Evolutionary conservation across 495 filamentous ascomycete species (phyloP).

Genomic region (Penicillium canescens): DNA sequence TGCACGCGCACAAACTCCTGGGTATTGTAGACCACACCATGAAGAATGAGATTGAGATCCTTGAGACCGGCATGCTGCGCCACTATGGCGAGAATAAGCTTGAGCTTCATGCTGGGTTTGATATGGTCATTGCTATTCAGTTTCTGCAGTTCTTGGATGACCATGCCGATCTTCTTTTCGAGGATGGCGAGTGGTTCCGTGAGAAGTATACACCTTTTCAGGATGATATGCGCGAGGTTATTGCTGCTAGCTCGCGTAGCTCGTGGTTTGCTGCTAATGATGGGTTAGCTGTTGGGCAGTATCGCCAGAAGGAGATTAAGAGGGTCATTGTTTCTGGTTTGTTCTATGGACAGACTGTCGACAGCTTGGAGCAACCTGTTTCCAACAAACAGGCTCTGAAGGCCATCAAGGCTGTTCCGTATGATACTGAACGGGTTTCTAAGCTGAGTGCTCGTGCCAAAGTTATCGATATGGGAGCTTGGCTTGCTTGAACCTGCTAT

Average conservation of each 20-base stretch:
- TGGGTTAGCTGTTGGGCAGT: slow-evolving; percentile 14
- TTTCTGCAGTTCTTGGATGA: slow-evolving; percentile 38
- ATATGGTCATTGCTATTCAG: slow-evolving; percentile 35
- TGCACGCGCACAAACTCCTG: slow-evolving; percentile 13
- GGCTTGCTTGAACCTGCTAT: no score
- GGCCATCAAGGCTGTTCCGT: no score
- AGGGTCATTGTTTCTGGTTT: slow-evolving; percentile 1
- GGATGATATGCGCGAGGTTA: slow-evolving; percentile 26
- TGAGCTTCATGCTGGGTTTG: slow-evolving; percentile 27
- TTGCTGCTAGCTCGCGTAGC: slow-evolving; percentile 30
- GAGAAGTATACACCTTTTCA: slow-evolving; percentile 14
- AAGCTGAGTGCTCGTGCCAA: no score
- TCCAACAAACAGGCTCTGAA: background rate
- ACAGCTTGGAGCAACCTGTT: background rate
- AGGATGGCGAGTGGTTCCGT: slow-evolving; percentile 9
- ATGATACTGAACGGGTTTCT: no score
- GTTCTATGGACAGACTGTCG: background rate
- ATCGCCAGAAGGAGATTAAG: slow-evolving; percentile 6
- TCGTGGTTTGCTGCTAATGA: slow-evolving; percentile 31
- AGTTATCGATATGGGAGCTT: no score
- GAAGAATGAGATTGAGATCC: slow-evolving; percentile 1
- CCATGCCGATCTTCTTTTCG: slow-evolving; percentile 28
- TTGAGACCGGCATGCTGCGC: slow-evolving; percentile 13
- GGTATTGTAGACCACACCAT: slow-evolving; percentile 11
- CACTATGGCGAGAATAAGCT: slow-evolving; percentile 10